Base-by-base conservation (phyloP, 2,329 filamentous ascomycete species). In the Geoglossum cookeanum region DNA sequence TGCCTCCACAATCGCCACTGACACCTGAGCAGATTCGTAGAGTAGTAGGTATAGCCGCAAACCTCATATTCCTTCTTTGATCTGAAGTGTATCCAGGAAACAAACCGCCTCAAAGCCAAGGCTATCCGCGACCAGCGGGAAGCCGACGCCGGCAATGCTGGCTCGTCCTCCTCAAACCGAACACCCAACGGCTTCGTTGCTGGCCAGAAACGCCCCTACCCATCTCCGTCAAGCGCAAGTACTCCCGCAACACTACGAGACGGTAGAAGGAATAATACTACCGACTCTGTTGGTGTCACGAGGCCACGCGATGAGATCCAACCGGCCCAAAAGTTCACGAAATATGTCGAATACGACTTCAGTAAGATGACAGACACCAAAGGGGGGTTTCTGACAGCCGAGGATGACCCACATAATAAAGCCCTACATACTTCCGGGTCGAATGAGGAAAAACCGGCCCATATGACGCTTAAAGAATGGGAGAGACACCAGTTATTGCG, bases 301-400 rank as follows among this genome's bases (percentile, higher is more conserved):
- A 60, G 35, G 61, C 30, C 22, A 53, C 8, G 71, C 35, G 69
- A 75, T 51, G 68, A 72, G 4, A 82, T 94, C 55, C 82, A 81
- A 57, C 84, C 91, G 0, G 87, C 87, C 44, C 80, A 83, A 65
- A 96, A 94, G 66, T 96, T 97, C 63, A 81, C 86, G 60, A 91
- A 92, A 68, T 97, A 85, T 67, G 90, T 98, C 65, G 92, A 98
- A 67, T 97, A 96, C 72, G 92, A 98, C 69, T 92, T 98, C 71
- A 91, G 86, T 67, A 85, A 91, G 71, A 97, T 98, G 89, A 94
- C 85, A 5, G 92, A 98, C 68, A 97, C 91, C 0, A 96, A 96
- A 67, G 92, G 92, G 60, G 92, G 92, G 0, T 98, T 98, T 69
- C 71, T 98, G 62, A 86, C 84, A n/a, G 78, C 80, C 0, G 86